Evolutionary conservation across 768 basidiomycete species (phyloP).

Genomic region (Lactarius deliciosus): DNA sequence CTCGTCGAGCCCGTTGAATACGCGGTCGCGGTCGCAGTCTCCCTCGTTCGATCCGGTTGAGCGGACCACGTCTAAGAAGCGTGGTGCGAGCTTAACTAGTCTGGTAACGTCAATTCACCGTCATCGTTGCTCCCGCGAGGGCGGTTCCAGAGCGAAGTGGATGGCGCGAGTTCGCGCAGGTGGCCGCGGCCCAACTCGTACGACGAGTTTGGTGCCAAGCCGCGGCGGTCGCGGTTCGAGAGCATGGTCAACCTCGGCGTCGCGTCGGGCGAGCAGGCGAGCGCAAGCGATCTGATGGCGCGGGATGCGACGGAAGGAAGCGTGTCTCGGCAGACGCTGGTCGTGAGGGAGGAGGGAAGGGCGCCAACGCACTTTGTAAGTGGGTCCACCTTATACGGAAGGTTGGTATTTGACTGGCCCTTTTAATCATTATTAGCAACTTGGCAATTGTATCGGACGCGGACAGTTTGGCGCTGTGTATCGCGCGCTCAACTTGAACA

Average conservation of each 20-base stretch:
- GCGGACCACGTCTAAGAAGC: constrained; percentile 2
- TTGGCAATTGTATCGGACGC: constrained; percentile 95
- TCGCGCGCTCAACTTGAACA: constrained; percentile 88
- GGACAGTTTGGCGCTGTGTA: constrained; percentile 98
- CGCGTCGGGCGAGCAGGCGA: constrained; percentile 45
- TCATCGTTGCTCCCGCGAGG: constrained; percentile 49
- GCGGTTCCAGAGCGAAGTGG: constrained; percentile 74
- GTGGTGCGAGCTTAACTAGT: background rate
- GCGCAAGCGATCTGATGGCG: constrained; percentile 63
- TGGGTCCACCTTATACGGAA: constrained; percentile 72
- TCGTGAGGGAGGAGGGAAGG: constrained; percentile 80
- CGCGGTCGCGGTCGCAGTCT: background rate
- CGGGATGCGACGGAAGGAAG: constrained; percentile 66
- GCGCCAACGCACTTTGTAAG: constrained; percentile 74
- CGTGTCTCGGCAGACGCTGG: constrained; percentile 55
- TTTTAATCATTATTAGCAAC: constrained; percentile 58
- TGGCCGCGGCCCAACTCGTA: constrained; percentile 63
- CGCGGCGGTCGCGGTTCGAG: constrained; percentile 63
- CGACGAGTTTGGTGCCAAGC: constrained; percentile 60
- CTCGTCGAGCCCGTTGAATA: constrained; percentile 37
- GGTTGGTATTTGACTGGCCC: constrained; percentile 50
- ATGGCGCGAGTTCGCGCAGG: constrained; percentile 51
- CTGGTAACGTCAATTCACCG: constrained; percentile 22
- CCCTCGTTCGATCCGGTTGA: constrained; percentile 14
- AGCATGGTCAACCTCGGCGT: constrained; percentile 66